Conservation (phyloP, 2,329 filamentous ascomycete genomes). For the Drechslerella stenobrocha region DNA sequence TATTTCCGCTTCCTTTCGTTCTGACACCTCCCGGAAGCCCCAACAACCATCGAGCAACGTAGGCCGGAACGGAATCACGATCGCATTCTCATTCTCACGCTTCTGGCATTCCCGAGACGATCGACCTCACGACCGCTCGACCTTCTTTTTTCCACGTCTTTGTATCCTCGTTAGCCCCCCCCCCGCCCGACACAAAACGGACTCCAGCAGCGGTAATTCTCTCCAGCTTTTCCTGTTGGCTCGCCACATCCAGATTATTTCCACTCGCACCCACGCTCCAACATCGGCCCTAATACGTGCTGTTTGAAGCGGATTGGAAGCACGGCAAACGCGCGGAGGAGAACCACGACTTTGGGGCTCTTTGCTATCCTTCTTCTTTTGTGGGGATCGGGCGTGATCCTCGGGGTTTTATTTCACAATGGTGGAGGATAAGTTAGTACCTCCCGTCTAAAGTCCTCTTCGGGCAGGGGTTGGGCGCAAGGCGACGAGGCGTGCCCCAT, state of each 20-base stretch:
- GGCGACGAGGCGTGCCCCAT: too few species aligned
- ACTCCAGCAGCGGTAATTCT: background rate
- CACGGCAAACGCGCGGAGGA: background rate
- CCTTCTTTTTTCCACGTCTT: background rate
- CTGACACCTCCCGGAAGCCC: background rate
- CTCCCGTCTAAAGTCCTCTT: conserved; percentile 11
- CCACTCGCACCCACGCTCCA: background rate
- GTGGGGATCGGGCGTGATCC: conserved; percentile 18
- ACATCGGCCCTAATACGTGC: background rate
- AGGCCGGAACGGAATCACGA: conserved; percentile 18
- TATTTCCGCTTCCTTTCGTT: conserved; percentile 27
- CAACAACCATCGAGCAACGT: conserved; percentile 13
- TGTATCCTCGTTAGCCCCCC: conserved; percentile 1
- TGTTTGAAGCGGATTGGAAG: conserved; percentile 1
- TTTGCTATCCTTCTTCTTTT: background rate
- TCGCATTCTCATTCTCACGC: conserved; percentile 35
- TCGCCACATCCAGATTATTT: conserved; percentile 4
- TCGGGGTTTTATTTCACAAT: conserved; percentile 50
- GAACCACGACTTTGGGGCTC: background rate
- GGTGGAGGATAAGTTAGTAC: conserved; percentile 59
- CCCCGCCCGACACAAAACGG: background rate
- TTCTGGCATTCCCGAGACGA: conserved; percentile 28
- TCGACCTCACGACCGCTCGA: conserved; percentile 8
- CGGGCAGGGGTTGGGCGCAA: too few species aligned
- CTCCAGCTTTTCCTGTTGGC: background rate